A percentile compares a stretch with the other conserved stretches of the same genome.
These are phyloP conservation scores for Ceratobasidium sp. DNA, from an alignment of 1,284 basidiomycete genomes.

Conservation along the genomic window DNA sequence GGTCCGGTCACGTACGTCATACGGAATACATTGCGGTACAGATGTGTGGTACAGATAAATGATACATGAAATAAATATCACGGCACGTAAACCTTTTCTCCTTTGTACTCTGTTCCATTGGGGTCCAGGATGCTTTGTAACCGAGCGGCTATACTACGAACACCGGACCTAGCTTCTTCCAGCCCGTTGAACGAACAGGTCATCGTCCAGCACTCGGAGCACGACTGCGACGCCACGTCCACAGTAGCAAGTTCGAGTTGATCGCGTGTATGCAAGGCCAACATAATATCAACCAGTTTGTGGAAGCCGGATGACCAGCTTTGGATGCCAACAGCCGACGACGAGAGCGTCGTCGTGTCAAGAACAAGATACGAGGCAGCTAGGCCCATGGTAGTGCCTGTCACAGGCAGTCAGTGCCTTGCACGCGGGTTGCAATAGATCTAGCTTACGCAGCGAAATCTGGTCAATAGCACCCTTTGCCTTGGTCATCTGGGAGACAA, in stretches of 20 bases:
- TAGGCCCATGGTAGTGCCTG: slow-evolving; percentile 61
- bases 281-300: slow-evolving; percentile 74
- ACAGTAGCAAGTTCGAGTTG: slow-evolving; percentile 79
- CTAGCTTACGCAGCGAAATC: slow-evolving; percentile 67
- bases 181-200: slow-evolving; percentile 75
- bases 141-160: slow-evolving; percentile 44
- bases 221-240: slow-evolving; percentile 76
- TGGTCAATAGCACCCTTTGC: slow-evolving; percentile 69
- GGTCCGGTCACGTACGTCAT: slow-evolving; percentile 17
- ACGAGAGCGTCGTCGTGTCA: slow-evolving; percentile 73
- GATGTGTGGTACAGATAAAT: slow-evolving; percentile 2
- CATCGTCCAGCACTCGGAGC: slow-evolving; percentile 83
- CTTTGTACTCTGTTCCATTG: slow-evolving; percentile 48
- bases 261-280: slow-evolving; percentile 71
- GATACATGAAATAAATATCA: slow-evolving; percentile 15
- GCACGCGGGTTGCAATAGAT: slow-evolving; percentile 49
- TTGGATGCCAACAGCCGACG: slow-evolving; percentile 61
- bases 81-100: slow-evolving; percentile 49
- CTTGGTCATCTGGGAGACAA: slow-evolving; percentile 66
- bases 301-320: slow-evolving; percentile 76
- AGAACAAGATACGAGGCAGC: slow-evolving; percentile 80
- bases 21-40: not conserved
- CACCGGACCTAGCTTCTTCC: slow-evolving; percentile 45
- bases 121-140: slow-evolving; percentile 45
- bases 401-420: slow-evolving; percentile 1